These are phyloP conservation scores for Leishmania amazonensis DNA, from an alignment of 208 protist species.

Conservation along the genomic window DNA sequence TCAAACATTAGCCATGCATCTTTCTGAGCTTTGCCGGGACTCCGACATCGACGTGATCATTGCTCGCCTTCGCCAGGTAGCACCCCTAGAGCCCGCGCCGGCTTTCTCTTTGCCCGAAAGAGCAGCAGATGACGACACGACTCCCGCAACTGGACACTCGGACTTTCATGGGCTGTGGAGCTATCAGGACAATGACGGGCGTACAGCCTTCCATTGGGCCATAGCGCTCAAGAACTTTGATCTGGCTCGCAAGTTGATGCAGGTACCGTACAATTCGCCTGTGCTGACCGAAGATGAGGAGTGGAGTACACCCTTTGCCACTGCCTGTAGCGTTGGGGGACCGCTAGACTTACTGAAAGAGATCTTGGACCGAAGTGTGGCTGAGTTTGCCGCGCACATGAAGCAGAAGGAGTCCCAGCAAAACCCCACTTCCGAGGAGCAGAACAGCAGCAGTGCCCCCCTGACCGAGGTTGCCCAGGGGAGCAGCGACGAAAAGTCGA, in stretches of 20 bases:
- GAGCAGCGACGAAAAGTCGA: neutral
- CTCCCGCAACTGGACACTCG: constrained; percentile 5
- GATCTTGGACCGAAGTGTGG: constrained; percentile 53
- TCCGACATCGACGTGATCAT: constrained; percentile 58
- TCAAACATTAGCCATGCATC: constrained; percentile 30
- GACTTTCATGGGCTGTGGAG: constrained; percentile 60
- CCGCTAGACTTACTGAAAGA: constrained; percentile 57
- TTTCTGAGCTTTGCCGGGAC: constrained; percentile 75
- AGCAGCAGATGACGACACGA: constrained; percentile 4
- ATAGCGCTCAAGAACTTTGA: constrained; percentile 78
- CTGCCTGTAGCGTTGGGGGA: constrained; percentile 78
- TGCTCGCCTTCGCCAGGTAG: constrained; percentile 43
- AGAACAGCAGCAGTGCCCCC: neutral
- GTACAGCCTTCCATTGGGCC: constrained; percentile 91
- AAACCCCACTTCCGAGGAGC: neutral
- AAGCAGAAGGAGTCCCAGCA: constrained; percentile 12
- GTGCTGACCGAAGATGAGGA: constrained; percentile 78
- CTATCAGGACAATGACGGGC: constrained; percentile 84
- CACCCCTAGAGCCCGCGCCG: constrained; percentile 18
- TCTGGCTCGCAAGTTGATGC: constrained; percentile 63
- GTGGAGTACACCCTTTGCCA: constrained; percentile 71
- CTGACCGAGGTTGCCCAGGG: neutral
- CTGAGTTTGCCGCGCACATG: constrained; percentile 27
- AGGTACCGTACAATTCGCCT: constrained; percentile 54
- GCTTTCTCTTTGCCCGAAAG: neutral